Conservation (phyloP, 805 yeast genomes). For the Yamadazyma tumulicola region DNA sequence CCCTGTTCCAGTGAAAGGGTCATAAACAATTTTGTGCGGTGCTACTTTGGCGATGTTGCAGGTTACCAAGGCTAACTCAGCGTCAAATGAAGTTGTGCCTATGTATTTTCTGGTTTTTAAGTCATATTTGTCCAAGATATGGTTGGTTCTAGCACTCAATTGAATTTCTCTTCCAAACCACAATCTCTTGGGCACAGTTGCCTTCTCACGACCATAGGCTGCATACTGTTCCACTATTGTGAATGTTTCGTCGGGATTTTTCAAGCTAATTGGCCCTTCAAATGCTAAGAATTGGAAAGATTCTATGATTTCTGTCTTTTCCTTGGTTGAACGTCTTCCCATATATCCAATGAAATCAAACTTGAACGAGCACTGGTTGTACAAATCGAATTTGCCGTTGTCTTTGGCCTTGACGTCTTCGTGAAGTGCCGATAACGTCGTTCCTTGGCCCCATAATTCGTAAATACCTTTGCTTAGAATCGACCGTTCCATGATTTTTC, state of each 20-base stretch:
- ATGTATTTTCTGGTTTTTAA: slow-evolving; percentile 79
- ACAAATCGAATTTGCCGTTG: slow-evolving; percentile 30
- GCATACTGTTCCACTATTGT: slow-evolving; percentile 73
- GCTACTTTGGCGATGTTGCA: slow-evolving; percentile 81
- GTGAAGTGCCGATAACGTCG: slow-evolving; percentile 55
- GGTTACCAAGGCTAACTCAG: slow-evolving; percentile 82
- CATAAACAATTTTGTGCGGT: slow-evolving; percentile 68
- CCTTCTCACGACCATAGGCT: slow-evolving; percentile 44
- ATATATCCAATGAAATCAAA: slow-evolving; percentile 78
- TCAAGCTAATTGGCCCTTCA: slow-evolving; percentile 75
- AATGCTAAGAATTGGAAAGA: slow-evolving; percentile 67
- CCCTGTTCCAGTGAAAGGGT: slow-evolving; percentile 97
- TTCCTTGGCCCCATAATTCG: slow-evolving; percentile 80
- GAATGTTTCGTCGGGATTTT: slow-evolving; percentile 67
- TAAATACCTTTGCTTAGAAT: slow-evolving; percentile 72
- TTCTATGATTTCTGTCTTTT: slow-evolving; percentile 62
- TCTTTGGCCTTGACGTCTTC: slow-evolving; percentile 35
- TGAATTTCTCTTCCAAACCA: slow-evolving; percentile 78
- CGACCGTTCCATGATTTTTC: slow-evolving; percentile 58
- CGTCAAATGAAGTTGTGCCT: slow-evolving; percentile 96
- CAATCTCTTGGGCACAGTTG: slow-evolving; percentile 48
- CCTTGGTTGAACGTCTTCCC: slow-evolving; percentile 54
- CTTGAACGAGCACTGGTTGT: slow-evolving; percentile 57
- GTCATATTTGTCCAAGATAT: slow-evolving; percentile 73
- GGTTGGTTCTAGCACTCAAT: slow-evolving; percentile 56